Percentiles rank a stretch among this genome's conserved stretches.
These are phyloP conservation scores for Ilex paraguariensis DNA, from an alignment of 305 asterid species.

Conservation along the genomic window DNA sequence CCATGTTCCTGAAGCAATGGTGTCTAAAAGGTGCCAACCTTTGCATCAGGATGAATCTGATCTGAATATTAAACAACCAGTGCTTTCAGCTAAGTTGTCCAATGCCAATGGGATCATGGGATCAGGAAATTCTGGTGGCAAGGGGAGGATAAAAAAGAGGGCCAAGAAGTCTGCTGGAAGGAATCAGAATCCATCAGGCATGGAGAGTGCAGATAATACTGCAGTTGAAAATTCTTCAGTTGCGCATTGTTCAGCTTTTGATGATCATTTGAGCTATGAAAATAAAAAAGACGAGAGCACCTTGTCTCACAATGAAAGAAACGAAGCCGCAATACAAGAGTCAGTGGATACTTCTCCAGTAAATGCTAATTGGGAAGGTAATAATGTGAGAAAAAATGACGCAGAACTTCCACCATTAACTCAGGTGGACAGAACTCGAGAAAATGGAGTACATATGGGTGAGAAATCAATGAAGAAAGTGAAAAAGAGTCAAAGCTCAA, in stretches of 20 bases:
- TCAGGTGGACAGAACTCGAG: slow-evolving; percentile 12
- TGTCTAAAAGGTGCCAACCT: slow-evolving; percentile 10
- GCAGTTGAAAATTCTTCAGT: slow-evolving; percentile 15
- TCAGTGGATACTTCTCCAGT: slow-evolving; percentile 19
- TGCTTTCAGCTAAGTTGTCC: slow-evolving; percentile 14
- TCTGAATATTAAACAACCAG: slow-evolving; percentile 16
- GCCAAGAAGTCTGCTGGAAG: slow-evolving; percentile 20
- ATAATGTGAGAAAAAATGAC: slow-evolving; percentile 14
- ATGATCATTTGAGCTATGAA: slow-evolving; percentile 19
- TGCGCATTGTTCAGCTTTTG: slow-evolving; percentile 5
- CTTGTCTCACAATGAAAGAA: slow-evolving; percentile 11
- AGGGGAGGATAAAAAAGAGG: slow-evolving; percentile 31
- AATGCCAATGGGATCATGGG: slow-evolving; percentile 20
- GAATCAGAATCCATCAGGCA: slow-evolving; percentile 19
- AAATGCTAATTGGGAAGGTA: slow-evolving; percentile 19
- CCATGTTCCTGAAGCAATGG: slow-evolving; percentile 13
- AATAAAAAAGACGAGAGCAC: slow-evolving; percentile 21
- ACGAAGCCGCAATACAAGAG: slow-evolving; percentile 18
- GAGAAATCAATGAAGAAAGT: slow-evolving; percentile 5
- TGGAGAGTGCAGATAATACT: slow-evolving; percentile 28
- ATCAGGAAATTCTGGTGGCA: slow-evolving; percentile 27
- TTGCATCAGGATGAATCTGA: slow-evolving; percentile 9
- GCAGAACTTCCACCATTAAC: slow-evolving; percentile 13
- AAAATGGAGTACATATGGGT: slow-evolving; percentile 12
- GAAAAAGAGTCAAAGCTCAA: slow-evolving; percentile 12